Evolutionary conservation across 768 basidiomycete species (phyloP), one percentile per base, ranked within the genome.

Genomic region (Fibroporia radiculosa): DNA sequence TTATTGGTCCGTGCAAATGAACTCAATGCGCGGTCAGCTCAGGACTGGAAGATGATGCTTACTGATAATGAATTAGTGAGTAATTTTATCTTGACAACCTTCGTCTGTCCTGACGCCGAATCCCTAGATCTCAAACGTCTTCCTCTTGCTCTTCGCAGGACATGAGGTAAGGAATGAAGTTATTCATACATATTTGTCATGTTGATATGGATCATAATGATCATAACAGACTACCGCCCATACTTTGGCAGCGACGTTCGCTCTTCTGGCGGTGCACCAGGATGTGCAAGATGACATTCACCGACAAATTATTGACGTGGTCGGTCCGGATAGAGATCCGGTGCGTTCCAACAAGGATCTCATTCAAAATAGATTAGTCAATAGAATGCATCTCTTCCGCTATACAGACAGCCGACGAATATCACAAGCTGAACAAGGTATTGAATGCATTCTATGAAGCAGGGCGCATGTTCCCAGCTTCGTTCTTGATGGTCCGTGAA

Each of bases 401-500:
- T n/a, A n/a, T n/a, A n/a, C n/a, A n/a, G n/a, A n/a, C n/a, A n/a
- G n/a, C n/a, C n/a, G 58, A 61, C 33, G 59, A 63, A 31, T 60
- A 57, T 27, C 33, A 40, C 26, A 57, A 54, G 29, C 55, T 68
- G 1, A 54, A 62, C 45, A 62, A 63, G 44, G 47, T 63, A 16
- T 53, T 59, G 25, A 55, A 51, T 24, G 54, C 49, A 19, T 64
- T 60, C 33, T 55, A 57, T 25, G 63, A 69, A 56, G 67, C 57
- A 10, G 36, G 54, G 12, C 48, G 68, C n/a, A 41, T 69, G 45
- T 67, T 56, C 33, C 66, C 64, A 18, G 42, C 65, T n/a, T 64
- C 53, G 3, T 51, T 49, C 24, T 47, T 60, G 34, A 52, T 66
- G 25, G 48, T 61, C 23, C 59, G 66, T 13, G 58, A 60, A 42